Base-by-base conservation (phyloP, 139 green algal species). In the Chlamydomonas schloesseri region DNA sequence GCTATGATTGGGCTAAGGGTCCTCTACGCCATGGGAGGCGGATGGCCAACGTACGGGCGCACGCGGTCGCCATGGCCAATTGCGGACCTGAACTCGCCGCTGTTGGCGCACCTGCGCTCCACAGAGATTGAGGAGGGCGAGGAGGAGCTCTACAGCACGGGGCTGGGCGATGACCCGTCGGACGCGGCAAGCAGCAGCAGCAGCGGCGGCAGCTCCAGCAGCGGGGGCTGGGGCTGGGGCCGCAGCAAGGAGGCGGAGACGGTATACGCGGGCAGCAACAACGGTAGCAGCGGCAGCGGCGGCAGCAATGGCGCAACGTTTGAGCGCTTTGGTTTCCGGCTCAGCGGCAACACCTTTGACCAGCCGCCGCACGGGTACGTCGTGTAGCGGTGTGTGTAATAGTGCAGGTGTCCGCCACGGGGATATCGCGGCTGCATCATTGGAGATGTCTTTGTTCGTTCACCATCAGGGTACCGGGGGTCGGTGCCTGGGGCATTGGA, bases 71-170 rank as follows among this genome's bases (percentile, higher is more conserved):
- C n/a, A n/a, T n/a, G n/a, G n/a, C n/a, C n/a, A n/a, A n/a, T n/a
- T n/a, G 5, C 42, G 42, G 5, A 8, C 42, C 42, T 50, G 42
- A 50, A 50, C 42, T 50, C 5, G 42, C n/a, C n/a, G n/a, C n/a
- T n/a, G n/a, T n/a, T n/a, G n/a, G 8, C 42, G 42, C 42, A 5
- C 42, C 6, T 50, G 42, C 42, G 5, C 8, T 8, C 42, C 42
- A 50, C 60, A 85, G 79, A 85, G 31, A 85, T 85, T 26, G 79
- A 85, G 33, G 79, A 85, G 68, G 79, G 67, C 47, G 79, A 85
- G 67, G 79, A 85, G 67, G 65, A 85, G 31, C 67, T 77, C 0
- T 69, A 70, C 31, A n/a, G 3, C 28, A 24, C 31, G 58, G 58
- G 34, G 4, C 5, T 34, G 57, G 57, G 50, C 3, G 79, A 76